Conservation (phyloP, 805 yeast species). For the Debaryomyces maramus region DNA sequence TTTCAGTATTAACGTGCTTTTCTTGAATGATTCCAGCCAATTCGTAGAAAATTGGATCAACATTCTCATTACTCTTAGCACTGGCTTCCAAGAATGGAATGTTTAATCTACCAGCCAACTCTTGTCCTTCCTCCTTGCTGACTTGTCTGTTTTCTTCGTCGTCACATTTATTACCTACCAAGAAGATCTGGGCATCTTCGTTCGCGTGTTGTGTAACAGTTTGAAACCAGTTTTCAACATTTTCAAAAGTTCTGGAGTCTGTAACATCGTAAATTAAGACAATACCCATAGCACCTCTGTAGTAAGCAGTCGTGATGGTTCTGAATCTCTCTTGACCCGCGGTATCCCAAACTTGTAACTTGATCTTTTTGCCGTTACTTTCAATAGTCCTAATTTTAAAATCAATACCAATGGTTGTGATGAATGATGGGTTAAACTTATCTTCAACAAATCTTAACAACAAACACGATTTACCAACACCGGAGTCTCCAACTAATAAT, state of each 20-base stretch:
- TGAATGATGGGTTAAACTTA: slow-evolving; percentile 93
- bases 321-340: slow-evolving; percentile 97
- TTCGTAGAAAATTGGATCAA: slow-evolving; percentile 87
- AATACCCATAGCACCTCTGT: slow-evolving; percentile 88
- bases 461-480: slow-evolving; percentile 87
- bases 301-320: slow-evolving; percentile 90
- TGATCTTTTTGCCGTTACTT: slow-evolving; percentile 87
- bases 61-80: slow-evolving; percentile 91
- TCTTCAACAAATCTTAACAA: slow-evolving; percentile 92
- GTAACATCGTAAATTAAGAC: slow-evolving; percentile 82
- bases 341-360: slow-evolving; percentile 95
- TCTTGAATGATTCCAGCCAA: slow-evolving; percentile 86
- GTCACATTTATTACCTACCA: slow-evolving; percentile 96
- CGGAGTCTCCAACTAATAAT: slow-evolving; percentile 89
- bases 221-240: slow-evolving; percentile 91
- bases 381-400: slow-evolving; percentile 96
- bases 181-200: slow-evolving; percentile 89
- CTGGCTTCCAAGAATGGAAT: slow-evolving; percentile 94
- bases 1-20: slow-evolving; percentile 53
- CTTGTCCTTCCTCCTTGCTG: slow-evolving; percentile 85
- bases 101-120: slow-evolving; percentile 80
- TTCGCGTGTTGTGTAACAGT: slow-evolving; percentile 96
- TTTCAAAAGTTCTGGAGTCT: slow-evolving; percentile 87
- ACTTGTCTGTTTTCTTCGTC: slow-evolving; percentile 86
- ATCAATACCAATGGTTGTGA: slow-evolving; percentile 97